A percentile compares a stretch with the other conserved stretches of the same genome.
These are phyloP conservation scores for Termitomyces sp. DNA, from an alignment of 768 basidiomycete genomes.

Conservation along the genomic window DNA sequence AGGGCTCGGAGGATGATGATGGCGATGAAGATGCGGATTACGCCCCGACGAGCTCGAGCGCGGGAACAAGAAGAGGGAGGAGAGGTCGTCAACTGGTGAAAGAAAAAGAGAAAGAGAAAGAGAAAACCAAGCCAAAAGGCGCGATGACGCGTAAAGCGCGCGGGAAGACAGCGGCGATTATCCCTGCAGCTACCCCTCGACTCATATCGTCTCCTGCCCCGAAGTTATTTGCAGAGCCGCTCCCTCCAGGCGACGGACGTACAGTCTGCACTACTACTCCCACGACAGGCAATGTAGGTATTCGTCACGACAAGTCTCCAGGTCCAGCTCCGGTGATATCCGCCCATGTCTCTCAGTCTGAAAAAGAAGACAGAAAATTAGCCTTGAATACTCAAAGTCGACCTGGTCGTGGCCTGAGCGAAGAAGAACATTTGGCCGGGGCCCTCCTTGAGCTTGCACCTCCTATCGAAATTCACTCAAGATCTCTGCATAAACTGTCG, in stretches of 20 bases:
- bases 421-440: background rate
- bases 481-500: background rate
- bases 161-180: background rate
- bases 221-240: background rate
- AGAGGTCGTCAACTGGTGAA: constrained; percentile 20
- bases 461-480: background rate
- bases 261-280: background rate
- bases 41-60: background rate
- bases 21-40: constrained; percentile 2
- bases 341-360: background rate
- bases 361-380: background rate
- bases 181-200: constrained; percentile 9
- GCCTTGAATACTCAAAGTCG: background rate
- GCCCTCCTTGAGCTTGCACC: constrained; percentile 4
- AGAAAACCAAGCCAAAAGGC: background rate
- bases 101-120: background rate
- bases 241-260: background rate
- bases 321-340: background rate
- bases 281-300: too few species aligned
- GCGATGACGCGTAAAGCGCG: constrained; percentile 12
- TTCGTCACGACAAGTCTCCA: background rate
- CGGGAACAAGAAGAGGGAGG: constrained; percentile 1
- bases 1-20: background rate
- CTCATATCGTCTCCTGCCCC: constrained; percentile 21
- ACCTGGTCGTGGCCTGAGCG: background rate